Percentiles rank a stretch among this genome's conserved stretches.
Conservation (phyloP, 805 yeast genomes). For the Metschnikowia hibisci region DNA sequence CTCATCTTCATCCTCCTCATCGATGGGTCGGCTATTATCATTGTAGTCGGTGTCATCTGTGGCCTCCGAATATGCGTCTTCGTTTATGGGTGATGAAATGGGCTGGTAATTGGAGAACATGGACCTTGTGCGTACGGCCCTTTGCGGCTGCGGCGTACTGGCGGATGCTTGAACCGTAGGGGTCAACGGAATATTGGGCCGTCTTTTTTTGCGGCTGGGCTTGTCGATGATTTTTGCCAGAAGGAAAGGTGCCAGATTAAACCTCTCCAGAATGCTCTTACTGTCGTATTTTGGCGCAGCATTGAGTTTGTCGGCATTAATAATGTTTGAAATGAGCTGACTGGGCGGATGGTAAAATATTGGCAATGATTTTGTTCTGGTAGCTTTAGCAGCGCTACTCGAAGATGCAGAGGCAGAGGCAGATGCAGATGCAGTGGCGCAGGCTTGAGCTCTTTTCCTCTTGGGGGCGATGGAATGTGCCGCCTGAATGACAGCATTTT, state of each 20-base stretch:
- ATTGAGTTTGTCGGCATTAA: slow-evolving; percentile 39
- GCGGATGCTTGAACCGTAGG: slow-evolving; percentile 14
- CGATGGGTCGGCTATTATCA: slow-evolving; percentile 17
- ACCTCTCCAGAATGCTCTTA: slow-evolving; percentile 40
- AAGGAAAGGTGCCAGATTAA: slow-evolving; percentile 43
- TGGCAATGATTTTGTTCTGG: slow-evolving; percentile 43
- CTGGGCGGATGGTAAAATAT: slow-evolving; percentile 37
- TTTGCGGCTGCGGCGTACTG: slow-evolving; percentile 23
- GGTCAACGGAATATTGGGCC: slow-evolving; percentile 17
- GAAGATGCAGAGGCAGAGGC: slow-evolving; percentile 14
- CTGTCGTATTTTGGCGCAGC: slow-evolving; percentile 37
- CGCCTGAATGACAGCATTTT: background rate
- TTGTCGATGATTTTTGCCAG: slow-evolving; percentile 41
- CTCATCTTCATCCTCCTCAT: slow-evolving; percentile 25
- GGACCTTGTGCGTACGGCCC: slow-evolving; percentile 43
- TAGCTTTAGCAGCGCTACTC: slow-evolving; percentile 33
- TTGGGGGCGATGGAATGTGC: slow-evolving; percentile 8
- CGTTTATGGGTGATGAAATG: slow-evolving; percentile 41
- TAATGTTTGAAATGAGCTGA: slow-evolving; percentile 37
- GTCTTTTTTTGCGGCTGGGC: slow-evolving; percentile 25
- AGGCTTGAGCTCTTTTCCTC: slow-evolving; percentile 10
- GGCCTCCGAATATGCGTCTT: slow-evolving; percentile 32
- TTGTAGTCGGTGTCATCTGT: slow-evolving; percentile 40
- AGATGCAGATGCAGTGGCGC: slow-evolving; percentile 6
- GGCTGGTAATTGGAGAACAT: slow-evolving; percentile 34